Conservation (phyloP, 306 rosid species). For the Casuarina cunninghamiana region DNA sequence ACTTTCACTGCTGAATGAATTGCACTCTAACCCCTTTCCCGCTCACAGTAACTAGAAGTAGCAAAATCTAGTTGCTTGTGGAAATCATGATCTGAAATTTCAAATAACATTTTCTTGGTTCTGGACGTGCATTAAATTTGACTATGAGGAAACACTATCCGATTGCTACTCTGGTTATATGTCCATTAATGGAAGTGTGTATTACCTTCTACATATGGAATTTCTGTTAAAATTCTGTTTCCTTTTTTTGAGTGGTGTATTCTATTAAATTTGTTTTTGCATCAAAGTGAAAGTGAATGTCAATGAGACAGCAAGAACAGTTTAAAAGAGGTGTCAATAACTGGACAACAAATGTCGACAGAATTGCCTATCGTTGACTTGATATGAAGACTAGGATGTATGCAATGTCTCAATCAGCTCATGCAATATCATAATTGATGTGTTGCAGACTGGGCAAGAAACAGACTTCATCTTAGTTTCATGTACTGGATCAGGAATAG, state of each 20-base stretch:
- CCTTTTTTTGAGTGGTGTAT: constrained; percentile 11
- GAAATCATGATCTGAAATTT: constrained; percentile 1
- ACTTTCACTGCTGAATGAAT: background rate
- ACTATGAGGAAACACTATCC: constrained; percentile 10
- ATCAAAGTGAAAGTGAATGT: background rate
- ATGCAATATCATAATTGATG: constrained; percentile 26
- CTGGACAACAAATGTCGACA: constrained; percentile 16
- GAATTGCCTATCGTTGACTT: constrained; percentile 1
- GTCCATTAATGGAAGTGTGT: background rate
- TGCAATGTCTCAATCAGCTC: background rate
- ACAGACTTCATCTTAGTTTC: constrained; percentile 94
- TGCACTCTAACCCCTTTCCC: background rate
- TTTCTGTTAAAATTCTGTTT: background rate
- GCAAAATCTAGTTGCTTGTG: background rate
- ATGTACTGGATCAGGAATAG: constrained; percentile 91
- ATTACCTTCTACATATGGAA: background rate
- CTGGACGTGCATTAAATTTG: background rate
- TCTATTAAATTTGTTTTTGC: background rate
- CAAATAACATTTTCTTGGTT: background rate
- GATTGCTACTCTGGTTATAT: constrained; percentile 17
- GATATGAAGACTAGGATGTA: background rate
- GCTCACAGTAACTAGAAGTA: background rate
- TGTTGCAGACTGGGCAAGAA: constrained; percentile 91
- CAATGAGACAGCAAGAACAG: background rate
- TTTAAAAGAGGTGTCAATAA: background rate